phyloP scores from a whole-genome alignment of 2,329 filamentous ascomycete species.

The Fusarium praegraminearum region DNA sequence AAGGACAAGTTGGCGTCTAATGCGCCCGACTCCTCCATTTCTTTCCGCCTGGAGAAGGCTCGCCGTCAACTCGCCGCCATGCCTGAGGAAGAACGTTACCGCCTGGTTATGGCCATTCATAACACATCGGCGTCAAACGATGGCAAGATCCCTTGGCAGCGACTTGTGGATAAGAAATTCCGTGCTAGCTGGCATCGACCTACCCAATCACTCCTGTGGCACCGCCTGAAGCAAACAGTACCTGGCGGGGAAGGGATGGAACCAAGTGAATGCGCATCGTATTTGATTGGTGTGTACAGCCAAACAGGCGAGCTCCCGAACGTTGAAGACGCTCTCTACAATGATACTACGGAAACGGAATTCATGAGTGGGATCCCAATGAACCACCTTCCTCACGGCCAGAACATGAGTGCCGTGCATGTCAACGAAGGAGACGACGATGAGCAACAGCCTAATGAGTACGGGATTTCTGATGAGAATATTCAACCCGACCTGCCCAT shows the following conservation, averaged over 20 bases:
- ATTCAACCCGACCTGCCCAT: slow-evolving; percentile 44
- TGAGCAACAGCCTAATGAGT: slow-evolving; percentile 24
- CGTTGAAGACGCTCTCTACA: slow-evolving; percentile 48
- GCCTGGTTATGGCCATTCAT: slow-evolving; percentile 59
- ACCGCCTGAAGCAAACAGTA: slow-evolving; percentile 53
- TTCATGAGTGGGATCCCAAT: slow-evolving; percentile 45
- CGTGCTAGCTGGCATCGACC: slow-evolving; percentile 55
- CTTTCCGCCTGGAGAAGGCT: slow-evolving; percentile 59
- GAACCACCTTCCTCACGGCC: slow-evolving; percentile 15
- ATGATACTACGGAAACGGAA: slow-evolving; percentile 52
- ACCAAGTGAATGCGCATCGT: slow-evolving; percentile 53
- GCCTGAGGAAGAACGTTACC: slow-evolving; percentile 58
- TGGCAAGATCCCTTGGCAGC: slow-evolving; percentile 63
- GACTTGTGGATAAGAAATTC: slow-evolving; percentile 57
- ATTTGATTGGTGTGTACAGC: slow-evolving; percentile 53
- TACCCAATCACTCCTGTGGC: slow-evolving; percentile 56
- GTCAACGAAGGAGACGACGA: slow-evolving; percentile 47
- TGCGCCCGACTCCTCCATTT: slow-evolving; percentile 51
- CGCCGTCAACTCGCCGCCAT: slow-evolving; percentile 58
- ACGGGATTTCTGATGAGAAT: slow-evolving; percentile 38
- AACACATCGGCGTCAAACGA: slow-evolving; percentile 57
- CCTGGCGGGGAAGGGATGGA: slow-evolving; percentile 50
- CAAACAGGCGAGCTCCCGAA: slow-evolving; percentile 52
- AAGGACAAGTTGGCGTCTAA: slow-evolving; percentile 52
- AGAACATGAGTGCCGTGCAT: slow-evolving; percentile 47